A percentile compares a stretch with the other conserved stretches of the same genome.
Conservation (phyloP, 2,329 filamentous ascomycete genomes). For the Ophidiomyces ophidiicola region DNA sequence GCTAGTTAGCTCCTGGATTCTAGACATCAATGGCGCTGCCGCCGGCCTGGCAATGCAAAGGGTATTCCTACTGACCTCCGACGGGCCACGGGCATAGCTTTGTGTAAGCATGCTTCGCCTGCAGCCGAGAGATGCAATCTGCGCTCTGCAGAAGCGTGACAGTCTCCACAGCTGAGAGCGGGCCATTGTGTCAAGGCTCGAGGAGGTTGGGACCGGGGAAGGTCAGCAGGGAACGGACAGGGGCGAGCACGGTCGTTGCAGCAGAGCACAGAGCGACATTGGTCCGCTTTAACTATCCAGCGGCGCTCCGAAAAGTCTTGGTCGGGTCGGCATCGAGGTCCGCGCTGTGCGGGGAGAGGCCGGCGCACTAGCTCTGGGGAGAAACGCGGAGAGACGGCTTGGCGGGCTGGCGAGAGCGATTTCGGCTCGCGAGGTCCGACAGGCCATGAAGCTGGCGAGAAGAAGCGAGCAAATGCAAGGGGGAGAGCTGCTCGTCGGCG, state of each 20-base stretch:
- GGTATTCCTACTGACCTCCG: constrained; percentile 19
- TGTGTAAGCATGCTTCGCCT: constrained; percentile 19
- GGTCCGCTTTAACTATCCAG: background rate
- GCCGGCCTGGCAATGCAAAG: constrained; percentile 10
- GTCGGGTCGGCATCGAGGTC: constrained; percentile 1
- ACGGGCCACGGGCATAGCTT: constrained; percentile 24
- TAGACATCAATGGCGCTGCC: constrained; percentile 12
- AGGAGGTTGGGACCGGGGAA: background rate
- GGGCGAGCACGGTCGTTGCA: background rate
- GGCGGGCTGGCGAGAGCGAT: constrained; percentile 6
- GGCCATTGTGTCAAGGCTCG: background rate
- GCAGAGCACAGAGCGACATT: background rate
- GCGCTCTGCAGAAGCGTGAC: constrained; percentile 1
- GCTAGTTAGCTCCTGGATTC: constrained; percentile 13
- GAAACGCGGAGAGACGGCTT: constrained; percentile 1
- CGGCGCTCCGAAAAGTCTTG: background rate
- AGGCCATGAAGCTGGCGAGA: no score
- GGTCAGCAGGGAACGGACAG: background rate
- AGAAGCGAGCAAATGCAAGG: no score
- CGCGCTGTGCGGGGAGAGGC: background rate
- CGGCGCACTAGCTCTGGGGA: background rate
- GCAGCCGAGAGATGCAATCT: constrained; percentile 1
- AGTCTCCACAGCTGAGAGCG: constrained; percentile 6
- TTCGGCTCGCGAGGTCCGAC: no score
- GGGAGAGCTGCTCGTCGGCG: no score